phyloP scores from a whole-genome alignment of 2,329 filamentous ascomycete genomes.

The Nakataea oryzae region DNA sequence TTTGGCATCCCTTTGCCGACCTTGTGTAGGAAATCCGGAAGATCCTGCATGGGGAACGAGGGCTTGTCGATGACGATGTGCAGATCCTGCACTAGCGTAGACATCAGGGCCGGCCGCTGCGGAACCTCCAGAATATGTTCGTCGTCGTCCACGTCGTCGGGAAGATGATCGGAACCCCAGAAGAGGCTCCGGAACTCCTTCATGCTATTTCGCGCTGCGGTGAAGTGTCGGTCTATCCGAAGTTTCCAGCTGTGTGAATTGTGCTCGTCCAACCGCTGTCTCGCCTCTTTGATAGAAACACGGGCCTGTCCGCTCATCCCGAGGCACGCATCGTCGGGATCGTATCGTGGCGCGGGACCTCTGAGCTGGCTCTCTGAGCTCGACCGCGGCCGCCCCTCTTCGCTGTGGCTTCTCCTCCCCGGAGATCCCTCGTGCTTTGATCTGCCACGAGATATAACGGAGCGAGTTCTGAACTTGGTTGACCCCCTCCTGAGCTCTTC shows the following conservation, averaged over 20 bases:
- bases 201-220: conserved; percentile 61
- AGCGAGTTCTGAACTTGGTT: conserved; percentile 44
- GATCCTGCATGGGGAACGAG: conserved; percentile 72
- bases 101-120: conserved; percentile 73
- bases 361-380: conserved; percentile 14
- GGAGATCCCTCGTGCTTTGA: conserved; percentile 7
- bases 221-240: conserved; percentile 70
- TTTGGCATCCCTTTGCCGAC: conserved; percentile 96
- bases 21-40: conserved; percentile 73
- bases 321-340: conserved; percentile 61
- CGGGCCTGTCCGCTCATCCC: conserved; percentile 63
- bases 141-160: conserved; percentile 70
- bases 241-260: conserved; percentile 89
- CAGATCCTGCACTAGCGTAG: conserved; percentile 71
- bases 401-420: conserved; percentile 41
- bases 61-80: conserved; percentile 84
- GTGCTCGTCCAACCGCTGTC: conserved; percentile 62
- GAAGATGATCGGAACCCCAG: conserved; percentile 70
- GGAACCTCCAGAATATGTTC: conserved; percentile 83
- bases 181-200: conserved; percentile 71
- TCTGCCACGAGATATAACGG: conserved; percentile 31
- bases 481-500: conserved; percentile 49
- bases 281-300: conserved; percentile 66
- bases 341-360: conserved; percentile 51
- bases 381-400: conserved; percentile 31